phyloP scores from a whole-genome alignment of 768 basidiomycete genomes.

The Dioszegia aurantiaca region DNA sequence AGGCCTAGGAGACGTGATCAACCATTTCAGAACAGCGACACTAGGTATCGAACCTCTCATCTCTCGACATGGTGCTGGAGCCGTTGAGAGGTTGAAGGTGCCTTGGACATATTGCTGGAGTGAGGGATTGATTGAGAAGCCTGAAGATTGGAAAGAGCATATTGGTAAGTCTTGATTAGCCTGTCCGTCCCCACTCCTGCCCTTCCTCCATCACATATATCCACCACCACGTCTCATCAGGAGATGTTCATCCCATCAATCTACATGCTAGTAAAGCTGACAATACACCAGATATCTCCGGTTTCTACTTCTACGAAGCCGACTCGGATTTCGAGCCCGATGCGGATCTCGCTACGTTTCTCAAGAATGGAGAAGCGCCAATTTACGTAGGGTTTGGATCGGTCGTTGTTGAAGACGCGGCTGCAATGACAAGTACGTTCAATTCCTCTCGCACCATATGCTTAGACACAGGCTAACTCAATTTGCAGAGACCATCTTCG shows the following conservation, averaged over 20 bases:
- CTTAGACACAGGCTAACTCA: neutral
- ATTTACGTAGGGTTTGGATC: constrained; percentile 70
- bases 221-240: no score
- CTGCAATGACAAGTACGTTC: constrained; percentile 58
- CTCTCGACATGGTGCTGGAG: constrained; percentile 58
- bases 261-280: no score
- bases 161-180: constrained; percentile 56
- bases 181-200: no score
- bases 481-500: constrained; percentile 59
- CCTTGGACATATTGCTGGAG: constrained; percentile 69
- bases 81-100: constrained; percentile 59
- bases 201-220: neutral
- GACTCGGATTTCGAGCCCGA: constrained; percentile 58
- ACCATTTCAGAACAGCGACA: constrained; percentile 58
- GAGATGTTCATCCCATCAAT: no score
- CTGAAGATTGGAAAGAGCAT: constrained; percentile 64
- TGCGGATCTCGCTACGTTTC: constrained; percentile 57
- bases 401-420: constrained; percentile 62
- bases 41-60: constrained; percentile 59
- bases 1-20: constrained; percentile 62
- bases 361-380: constrained; percentile 59
- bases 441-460: neutral
- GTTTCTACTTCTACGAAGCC: constrained; percentile 65
- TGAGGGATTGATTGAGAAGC: constrained; percentile 62
- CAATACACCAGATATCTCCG: constrained; percentile 58